Conservation (phyloP, 768 basidiomycete species). For the Suillus bovinus region DNA sequence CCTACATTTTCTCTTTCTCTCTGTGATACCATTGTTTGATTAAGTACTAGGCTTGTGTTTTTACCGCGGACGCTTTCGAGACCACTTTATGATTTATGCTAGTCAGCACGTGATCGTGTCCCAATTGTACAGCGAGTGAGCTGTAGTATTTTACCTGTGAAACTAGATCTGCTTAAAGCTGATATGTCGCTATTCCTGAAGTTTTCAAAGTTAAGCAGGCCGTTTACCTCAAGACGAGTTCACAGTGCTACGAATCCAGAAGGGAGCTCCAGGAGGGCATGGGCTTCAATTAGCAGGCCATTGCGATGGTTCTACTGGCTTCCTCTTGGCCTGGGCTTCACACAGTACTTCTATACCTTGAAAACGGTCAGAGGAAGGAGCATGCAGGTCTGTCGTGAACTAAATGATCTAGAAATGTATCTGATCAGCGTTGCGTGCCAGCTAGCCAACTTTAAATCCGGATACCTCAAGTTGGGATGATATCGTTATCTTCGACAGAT, state of each 20-base stretch:
- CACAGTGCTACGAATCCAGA: not conserved
- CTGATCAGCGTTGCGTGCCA: conserved; percentile 29
- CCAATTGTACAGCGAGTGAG: no score
- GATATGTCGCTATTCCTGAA: not conserved
- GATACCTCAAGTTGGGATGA: conserved; percentile 63
- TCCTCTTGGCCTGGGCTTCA: conserved; percentile 50
- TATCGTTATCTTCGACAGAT: conserved; percentile 61
- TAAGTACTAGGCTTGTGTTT: not conserved
- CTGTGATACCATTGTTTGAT: not conserved
- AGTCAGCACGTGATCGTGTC: not conserved
- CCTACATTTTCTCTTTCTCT: not conserved
- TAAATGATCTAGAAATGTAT: not conserved
- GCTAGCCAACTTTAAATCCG: conserved; percentile 73
- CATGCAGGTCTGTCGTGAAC: conserved; percentile 60
- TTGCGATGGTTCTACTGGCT: conserved; percentile 47
- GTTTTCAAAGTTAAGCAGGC: not conserved
- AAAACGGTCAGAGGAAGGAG: conserved; percentile 61
- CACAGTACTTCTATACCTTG: conserved; percentile 51
- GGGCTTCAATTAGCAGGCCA: not conserved
- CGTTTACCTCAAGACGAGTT: not conserved
- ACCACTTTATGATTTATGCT: no score
- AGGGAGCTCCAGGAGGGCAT: not conserved
- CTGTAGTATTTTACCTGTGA: not conserved
- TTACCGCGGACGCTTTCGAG: no score
- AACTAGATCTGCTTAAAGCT: not conserved